phyloP scores from a whole-genome alignment of 805 yeast species.

The Wickerhamomyces bisporus region DNA sequence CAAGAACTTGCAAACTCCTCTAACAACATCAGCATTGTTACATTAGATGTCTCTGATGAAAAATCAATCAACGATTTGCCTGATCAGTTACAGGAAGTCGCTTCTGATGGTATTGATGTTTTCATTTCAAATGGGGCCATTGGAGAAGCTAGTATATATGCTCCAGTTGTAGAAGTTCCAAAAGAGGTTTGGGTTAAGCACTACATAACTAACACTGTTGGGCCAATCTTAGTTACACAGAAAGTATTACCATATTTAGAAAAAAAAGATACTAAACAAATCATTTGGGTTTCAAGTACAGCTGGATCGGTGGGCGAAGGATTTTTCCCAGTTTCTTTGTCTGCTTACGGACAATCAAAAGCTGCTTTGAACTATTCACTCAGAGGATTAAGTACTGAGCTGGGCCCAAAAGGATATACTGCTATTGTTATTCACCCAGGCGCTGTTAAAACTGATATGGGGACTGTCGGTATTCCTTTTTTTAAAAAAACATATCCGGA shows the following conservation, averaged over 20 bases:
- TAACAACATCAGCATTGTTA: slow-evolving; percentile 21
- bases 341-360: slow-evolving; percentile 34
- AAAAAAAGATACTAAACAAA: slow-evolving; percentile 18
- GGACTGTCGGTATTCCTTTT: no score
- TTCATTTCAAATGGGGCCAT: slow-evolving; percentile 25
- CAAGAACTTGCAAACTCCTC: slow-evolving; percentile 4
- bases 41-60: slow-evolving; percentile 18
- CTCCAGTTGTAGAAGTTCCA: neutral
- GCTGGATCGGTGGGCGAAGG: slow-evolving; percentile 21
- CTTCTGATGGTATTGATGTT: slow-evolving; percentile 22
- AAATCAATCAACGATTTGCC: slow-evolving; percentile 15
- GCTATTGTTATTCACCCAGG: slow-evolving; percentile 34
- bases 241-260: slow-evolving; percentile 20
- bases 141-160: neutral
- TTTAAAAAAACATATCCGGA: no score
- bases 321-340: slow-evolving; percentile 13
- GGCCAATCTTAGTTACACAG: slow-evolving; percentile 19
- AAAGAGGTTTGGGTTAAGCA: slow-evolving; percentile 9
- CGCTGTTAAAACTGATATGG: slow-evolving; percentile 31
- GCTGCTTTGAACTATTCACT: slow-evolving; percentile 32
- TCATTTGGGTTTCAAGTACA: slow-evolving; percentile 24
- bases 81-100: slow-evolving; percentile 8
- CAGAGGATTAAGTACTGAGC: slow-evolving; percentile 24
- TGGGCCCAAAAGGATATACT: slow-evolving; percentile 21
- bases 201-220: slow-evolving; percentile 20